Evolutionary conservation across 2,329 filamentous ascomycete genomes (phyloP).

Genomic region (Hyphodiscus sp.): DNA sequence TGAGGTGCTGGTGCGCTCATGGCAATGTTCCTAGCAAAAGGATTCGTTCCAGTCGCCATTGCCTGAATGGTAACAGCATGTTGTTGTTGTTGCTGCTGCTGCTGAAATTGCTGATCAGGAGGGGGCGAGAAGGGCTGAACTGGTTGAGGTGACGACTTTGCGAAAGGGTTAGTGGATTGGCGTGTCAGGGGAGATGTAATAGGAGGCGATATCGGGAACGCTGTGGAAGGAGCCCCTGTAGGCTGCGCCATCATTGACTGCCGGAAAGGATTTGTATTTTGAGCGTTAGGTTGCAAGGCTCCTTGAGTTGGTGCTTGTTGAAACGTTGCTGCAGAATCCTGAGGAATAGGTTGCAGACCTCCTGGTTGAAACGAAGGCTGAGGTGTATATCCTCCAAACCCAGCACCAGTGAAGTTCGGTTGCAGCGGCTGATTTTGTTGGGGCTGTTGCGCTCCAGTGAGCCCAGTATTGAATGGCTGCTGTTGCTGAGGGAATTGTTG

Average conservation of each 20-base stretch:
- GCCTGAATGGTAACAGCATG: conserved; percentile 43
- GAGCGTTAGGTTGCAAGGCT: conserved; percentile 40
- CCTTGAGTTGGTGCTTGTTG: conserved; percentile 35
- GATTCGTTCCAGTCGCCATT: conserved; percentile 64
- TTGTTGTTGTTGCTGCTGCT: conserved; percentile 36
- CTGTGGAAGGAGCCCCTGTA: conserved; percentile 40
- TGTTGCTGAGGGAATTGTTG: conserved; percentile 36
- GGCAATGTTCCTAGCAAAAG: conserved; percentile 51
- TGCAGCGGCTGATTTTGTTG: conserved; percentile 43
- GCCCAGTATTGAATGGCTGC: conserved; percentile 27
- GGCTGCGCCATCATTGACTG: conserved; percentile 70
- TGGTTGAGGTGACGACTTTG: conserved; percentile 48
- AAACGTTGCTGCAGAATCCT: conserved; percentile 48
- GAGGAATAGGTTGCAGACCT: conserved; percentile 49
- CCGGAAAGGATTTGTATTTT: conserved; percentile 86
- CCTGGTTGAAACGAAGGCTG: conserved; percentile 54
- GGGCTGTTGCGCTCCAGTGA: conserved; percentile 26
- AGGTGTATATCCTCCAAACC: conserved; percentile 75
- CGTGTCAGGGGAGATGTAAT: conserved; percentile 43
- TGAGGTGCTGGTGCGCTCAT: conserved; percentile 22
- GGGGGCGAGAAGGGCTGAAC: conserved; percentile 30
- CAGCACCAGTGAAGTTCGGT: conserved; percentile 62
- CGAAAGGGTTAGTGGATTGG: conserved; percentile 83
- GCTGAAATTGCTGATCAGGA: conserved; percentile 26
- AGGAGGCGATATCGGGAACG: conserved; percentile 36